Base-by-base conservation (phyloP, 2,329 filamentous ascomycete genomes). In the Fonsecaea nubica region DNA sequence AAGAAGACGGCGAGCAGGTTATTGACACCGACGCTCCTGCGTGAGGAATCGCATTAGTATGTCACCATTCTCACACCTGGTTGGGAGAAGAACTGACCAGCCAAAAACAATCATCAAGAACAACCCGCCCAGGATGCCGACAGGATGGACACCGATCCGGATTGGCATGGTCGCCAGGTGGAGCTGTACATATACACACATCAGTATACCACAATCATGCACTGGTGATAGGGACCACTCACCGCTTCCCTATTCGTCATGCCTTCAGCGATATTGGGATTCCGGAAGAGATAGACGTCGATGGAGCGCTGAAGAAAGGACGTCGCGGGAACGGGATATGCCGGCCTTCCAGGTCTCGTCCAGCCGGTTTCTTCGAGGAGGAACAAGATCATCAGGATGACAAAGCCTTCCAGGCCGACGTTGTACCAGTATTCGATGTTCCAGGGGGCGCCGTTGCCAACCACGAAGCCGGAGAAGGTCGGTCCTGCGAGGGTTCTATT, bases 371-470 rank as follows among this genome's bases (percentile, higher is more conserved):
- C 79, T 66, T 81, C 78, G 7, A 80, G 72, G 52, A 79, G 78
- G 30, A 76, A 52, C 50, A 81, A 76, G 15, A 77, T 75, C 1
- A 76, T 65, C 3, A 81, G 69, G 18, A 77, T 70, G 1, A 77
- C 72, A 38, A 76, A 72, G 0, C 75, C 77, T 1, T 77, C 70
- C 1, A 80, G 65, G 3, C 74, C 78, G n/a, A 81, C 74, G 0
- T 77, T 78, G 78, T 80, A 82, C 80, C 80, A 82, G 69, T 79
- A 82, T 57, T 79, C 76, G 2, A 78, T 68, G 0, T 76, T 75
- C 74, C 79, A 82, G 18, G 76, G 75, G 0, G 65, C 69, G 9
- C 75, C 72, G 0, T 75, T 74, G 1, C 45, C 18, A 9, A 77
- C 77, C 50, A 81, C 76, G 56, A 81, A 81, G 0, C 78, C 80